Evolutionary conservation across 2,329 filamentous ascomycete genomes (phyloP).

Genomic region (Penicillium nordicum): DNA sequence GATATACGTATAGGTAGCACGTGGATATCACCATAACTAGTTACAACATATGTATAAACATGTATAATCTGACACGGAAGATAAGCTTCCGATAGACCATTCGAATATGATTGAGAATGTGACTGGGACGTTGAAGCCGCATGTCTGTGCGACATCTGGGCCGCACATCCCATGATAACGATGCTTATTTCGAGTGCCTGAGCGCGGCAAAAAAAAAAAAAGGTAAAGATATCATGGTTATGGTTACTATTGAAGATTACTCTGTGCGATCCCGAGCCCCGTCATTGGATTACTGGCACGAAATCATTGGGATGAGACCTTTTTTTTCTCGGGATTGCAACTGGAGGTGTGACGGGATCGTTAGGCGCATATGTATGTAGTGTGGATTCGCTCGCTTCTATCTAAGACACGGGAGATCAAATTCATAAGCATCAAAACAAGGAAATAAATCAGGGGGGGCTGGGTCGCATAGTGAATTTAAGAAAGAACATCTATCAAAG

Average conservation of each 20-base stretch:
- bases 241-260: not conserved
- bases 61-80: not conserved
- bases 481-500: not conserved
- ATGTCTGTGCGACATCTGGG: not conserved
- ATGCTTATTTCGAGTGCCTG: not conserved
- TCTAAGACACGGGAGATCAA: not conserved
- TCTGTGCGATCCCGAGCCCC: not conserved
- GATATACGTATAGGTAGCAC: not conserved
- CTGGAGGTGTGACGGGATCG: not conserved
- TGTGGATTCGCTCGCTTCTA: not conserved
- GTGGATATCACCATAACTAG: not conserved
- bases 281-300: not conserved
- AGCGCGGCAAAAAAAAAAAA: not conserved
- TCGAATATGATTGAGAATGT: not conserved
- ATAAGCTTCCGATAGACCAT: not conserved
- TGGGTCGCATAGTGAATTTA: not conserved
- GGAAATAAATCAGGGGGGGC: not conserved
- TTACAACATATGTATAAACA: too few relatives aligned
- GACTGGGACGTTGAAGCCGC: not conserved
- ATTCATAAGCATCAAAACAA: not conserved
- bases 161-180: not conserved
- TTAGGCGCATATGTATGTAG: not conserved
- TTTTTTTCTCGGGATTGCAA: not conserved
- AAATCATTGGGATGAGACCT: not conserved
- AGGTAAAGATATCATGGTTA: not conserved